A percentile compares a stretch with the other conserved stretches of the same genome.
These are phyloP conservation scores for Scheffersomyces stipitis DNA, from an alignment of 805 yeast species.

Conservation along the genomic window DNA sequence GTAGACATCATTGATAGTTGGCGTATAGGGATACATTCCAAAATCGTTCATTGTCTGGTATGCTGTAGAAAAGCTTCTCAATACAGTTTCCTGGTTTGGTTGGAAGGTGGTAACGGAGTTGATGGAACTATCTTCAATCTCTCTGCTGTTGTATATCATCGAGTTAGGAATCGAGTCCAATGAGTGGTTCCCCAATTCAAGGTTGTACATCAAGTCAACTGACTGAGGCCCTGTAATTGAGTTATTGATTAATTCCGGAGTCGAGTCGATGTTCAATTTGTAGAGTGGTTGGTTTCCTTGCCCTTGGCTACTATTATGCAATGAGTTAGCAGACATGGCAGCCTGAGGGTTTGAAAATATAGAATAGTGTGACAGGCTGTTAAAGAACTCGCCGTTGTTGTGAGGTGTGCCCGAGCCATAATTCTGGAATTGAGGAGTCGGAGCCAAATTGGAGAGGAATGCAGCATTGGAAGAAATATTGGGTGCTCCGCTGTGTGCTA, in stretches of 20 bases:
- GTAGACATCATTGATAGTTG: constrained; percentile 16
- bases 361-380: constrained; percentile 9
- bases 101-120: not conserved
- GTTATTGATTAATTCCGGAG: constrained; percentile 14
- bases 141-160: constrained; percentile 1
- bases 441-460: not conserved
- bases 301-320: constrained; percentile 8
- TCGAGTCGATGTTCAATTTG: constrained; percentile 13
- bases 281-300: constrained; percentile 3
- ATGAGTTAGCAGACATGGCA: constrained; percentile 12
- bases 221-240: constrained; percentile 5
- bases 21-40: constrained; percentile 14
- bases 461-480: not conserved
- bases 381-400: not conserved
- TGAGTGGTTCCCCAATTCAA: constrained; percentile 23
- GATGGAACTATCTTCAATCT: constrained; percentile 1
- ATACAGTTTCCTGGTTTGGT: not conserved
- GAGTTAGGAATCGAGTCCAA: constrained; percentile 30
- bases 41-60: constrained; percentile 6
- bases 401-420: constrained; percentile 7
- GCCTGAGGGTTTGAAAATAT: constrained; percentile 16
- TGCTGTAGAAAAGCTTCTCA: not conserved
- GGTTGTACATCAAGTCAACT: constrained; percentile 21
- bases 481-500: constrained; percentile 4
- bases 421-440: not conserved